Percentiles rank a stretch among this genome's conserved stretches.
These are phyloP conservation scores for Earliella scabrosa DNA, from an alignment of 1,284 basidiomycete genomes.

Conservation along the genomic window DNA sequence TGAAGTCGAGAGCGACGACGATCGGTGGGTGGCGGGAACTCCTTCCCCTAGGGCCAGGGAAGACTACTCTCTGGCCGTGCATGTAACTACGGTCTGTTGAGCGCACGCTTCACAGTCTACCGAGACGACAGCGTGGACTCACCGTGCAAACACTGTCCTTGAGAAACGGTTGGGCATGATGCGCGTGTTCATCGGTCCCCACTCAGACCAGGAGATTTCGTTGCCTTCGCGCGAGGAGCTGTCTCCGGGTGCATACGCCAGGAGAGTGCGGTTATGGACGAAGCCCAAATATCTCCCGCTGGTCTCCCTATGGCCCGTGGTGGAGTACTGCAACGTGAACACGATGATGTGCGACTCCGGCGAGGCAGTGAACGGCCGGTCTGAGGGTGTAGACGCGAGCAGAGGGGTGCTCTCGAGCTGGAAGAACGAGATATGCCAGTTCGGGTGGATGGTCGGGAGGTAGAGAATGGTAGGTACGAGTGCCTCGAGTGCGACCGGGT, in stretches of 20 bases:
- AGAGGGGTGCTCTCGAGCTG: slow-evolving; percentile 16
- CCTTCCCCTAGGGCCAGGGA: slow-evolving; percentile 22
- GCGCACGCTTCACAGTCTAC: background rate
- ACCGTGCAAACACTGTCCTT: slow-evolving; percentile 5
- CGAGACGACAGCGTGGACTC: slow-evolving; percentile 21
- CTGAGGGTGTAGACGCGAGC: slow-evolving; percentile 1
- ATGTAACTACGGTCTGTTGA: slow-evolving; percentile 40
- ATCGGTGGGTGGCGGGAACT: slow-evolving; percentile 1
- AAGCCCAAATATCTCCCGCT: slow-evolving; percentile 26
- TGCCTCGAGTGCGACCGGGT: too few relatives aligned
- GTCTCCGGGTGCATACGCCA: slow-evolving; percentile 30
- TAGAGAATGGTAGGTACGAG: too few relatives aligned
- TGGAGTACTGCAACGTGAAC: slow-evolving; percentile 14
- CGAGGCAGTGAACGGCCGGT: background rate
- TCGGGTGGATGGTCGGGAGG: slow-evolving; percentile 7
- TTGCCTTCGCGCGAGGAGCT: background rate
- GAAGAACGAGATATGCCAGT: slow-evolving; percentile 14
- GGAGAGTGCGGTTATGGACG: slow-evolving; percentile 41
- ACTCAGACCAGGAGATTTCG: slow-evolving; percentile 29
- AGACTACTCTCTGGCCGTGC: slow-evolving; percentile 46
- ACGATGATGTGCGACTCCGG: slow-evolving; percentile 8
- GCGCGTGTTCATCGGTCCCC: slow-evolving; percentile 49
- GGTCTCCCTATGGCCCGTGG: slow-evolving; percentile 4
- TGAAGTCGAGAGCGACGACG: slow-evolving; percentile 40
- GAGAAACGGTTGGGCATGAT: slow-evolving; percentile 34